A percentile compares a stretch with the other conserved stretches of the same genome.
These are phyloP conservation scores for Nicotiana undulata DNA, from an alignment of 257 asterid genomes.

Conservation along the genomic window DNA sequence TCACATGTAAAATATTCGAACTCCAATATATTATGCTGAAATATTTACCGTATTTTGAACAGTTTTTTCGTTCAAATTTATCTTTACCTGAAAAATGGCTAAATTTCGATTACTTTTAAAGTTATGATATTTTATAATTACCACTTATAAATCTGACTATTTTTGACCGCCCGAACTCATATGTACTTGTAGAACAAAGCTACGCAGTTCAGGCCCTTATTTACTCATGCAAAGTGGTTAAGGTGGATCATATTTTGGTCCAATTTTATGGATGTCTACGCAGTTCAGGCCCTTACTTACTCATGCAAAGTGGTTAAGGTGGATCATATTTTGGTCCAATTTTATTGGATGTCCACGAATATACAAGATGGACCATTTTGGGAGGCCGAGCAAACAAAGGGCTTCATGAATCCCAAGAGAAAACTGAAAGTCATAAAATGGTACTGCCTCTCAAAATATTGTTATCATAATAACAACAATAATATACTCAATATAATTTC, in stretches of 20 bases:
- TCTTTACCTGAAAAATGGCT: too few species aligned
- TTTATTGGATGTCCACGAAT: neutral
- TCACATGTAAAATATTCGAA: too few species aligned
- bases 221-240: neutral
- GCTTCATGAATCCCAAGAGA: neutral
- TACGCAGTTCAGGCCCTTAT: neutral
- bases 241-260: neutral
- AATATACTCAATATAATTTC: too few species aligned
- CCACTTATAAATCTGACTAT: too few species aligned
- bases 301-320: neutral
- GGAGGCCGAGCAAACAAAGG: neutral
- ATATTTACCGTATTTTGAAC: too few species aligned
- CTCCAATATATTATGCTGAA: too few species aligned
- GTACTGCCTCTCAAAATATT: neutral
- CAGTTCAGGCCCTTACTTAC: neutral
- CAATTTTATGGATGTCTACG: too few species aligned
- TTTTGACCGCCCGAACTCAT: too few species aligned
- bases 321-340: neutral
- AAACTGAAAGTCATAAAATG: neutral
- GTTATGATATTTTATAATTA: too few species aligned
- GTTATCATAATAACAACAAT: neutral
- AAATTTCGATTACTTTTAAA: too few species aligned
- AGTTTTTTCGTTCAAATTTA: too few species aligned
- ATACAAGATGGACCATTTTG: too few species aligned
- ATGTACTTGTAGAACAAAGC: neutral